These are phyloP conservation scores for Phytophthora pistaciae DNA, from an alignment of 352 stramenopile genomes.

Conservation along the genomic window DNA sequence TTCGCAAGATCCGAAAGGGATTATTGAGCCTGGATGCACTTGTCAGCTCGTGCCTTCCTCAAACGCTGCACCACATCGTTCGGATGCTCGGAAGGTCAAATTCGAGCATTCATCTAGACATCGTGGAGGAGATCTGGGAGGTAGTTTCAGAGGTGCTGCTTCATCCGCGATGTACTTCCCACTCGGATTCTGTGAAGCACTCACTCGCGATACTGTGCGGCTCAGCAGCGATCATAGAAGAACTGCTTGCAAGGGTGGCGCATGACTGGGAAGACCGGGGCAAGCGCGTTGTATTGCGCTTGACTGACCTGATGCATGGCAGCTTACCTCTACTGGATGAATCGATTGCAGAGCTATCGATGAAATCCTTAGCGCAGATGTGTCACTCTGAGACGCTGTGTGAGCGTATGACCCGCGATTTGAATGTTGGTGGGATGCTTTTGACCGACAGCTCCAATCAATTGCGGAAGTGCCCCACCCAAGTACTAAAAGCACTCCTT, in stretches of 20 bases:
- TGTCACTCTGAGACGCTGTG: conserved; percentile 7
- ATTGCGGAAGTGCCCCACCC: not conserved
- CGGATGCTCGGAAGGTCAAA: conserved; percentile 9
- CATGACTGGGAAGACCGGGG: conserved; percentile 17
- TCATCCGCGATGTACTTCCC: not conserved
- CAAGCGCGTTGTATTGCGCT: conserved; percentile 5
- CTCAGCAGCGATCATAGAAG: not conserved
- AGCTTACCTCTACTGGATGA: not conserved
- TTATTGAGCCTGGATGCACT: not conserved
- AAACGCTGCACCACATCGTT: conserved; percentile 6
- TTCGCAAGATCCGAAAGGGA: conserved; percentile 2
- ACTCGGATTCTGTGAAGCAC: not conserved
- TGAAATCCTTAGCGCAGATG: not conserved
- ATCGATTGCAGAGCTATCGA: conserved; percentile 5
- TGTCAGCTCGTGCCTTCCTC: conserved; percentile 4
- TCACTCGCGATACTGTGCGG: conserved; percentile 10
- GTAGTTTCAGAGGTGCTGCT: conserved; percentile 1
- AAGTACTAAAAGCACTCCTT: conserved; percentile 17
- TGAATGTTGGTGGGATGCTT: conserved; percentile 5
- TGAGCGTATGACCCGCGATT: conserved; percentile 5
- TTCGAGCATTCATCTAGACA: not conserved
- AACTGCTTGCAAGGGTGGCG: not conserved
- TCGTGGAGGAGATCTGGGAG: conserved; percentile 17
- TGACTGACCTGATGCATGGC: conserved; percentile 3
- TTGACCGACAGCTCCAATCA: not conserved